Evolutionary conservation across 352 stramenopile genomes (phyloP).

Genomic region (Phytophthora agathidicida): DNA sequence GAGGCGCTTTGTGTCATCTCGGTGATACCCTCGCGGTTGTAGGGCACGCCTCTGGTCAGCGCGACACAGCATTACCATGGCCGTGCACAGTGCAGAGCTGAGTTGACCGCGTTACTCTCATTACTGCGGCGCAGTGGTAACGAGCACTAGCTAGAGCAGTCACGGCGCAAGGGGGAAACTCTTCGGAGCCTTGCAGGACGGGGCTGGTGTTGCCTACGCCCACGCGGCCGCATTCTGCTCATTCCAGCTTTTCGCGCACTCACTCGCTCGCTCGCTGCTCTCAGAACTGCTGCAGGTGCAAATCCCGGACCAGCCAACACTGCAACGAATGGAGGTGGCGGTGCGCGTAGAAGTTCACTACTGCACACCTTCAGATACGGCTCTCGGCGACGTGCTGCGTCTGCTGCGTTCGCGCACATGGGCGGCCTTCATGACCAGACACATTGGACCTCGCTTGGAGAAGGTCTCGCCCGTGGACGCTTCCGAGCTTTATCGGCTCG

Average conservation of each 20-base stretch:
- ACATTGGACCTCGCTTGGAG: conserved; percentile 63
- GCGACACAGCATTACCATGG: background rate
- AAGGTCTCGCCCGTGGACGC: conserved; percentile 51
- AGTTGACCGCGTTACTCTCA: conserved; percentile 16
- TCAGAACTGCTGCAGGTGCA: conserved; percentile 15
- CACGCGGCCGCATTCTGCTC: conserved; percentile 15
- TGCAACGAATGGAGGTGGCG: conserved; percentile 46
- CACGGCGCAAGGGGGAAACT: conserved; percentile 7
- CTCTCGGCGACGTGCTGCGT: conserved; percentile 55
- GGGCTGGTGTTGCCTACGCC: conserved; percentile 4
- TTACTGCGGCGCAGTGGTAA: conserved; percentile 26
- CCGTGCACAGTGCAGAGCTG: conserved; percentile 14
- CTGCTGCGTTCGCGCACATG: conserved; percentile 63
- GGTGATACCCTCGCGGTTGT: background rate
- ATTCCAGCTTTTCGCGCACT: conserved; percentile 27
- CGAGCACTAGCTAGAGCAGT: conserved; percentile 10
- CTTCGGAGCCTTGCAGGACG: background rate
- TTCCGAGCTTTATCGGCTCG: conserved; percentile 39
- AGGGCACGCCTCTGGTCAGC: background rate
- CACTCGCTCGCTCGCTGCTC: conserved; percentile 3
- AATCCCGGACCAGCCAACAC: conserved; percentile 33
- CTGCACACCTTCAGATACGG: conserved; percentile 45
- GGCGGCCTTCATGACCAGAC: conserved; percentile 65
- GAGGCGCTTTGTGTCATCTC: conserved; percentile 5
- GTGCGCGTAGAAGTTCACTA: conserved; percentile 71